Evolutionary conservation across 163 green algal species (phyloP), one percentile per base, ranked within the genome.

Genomic region (Smithsoniella earleae): DNA sequence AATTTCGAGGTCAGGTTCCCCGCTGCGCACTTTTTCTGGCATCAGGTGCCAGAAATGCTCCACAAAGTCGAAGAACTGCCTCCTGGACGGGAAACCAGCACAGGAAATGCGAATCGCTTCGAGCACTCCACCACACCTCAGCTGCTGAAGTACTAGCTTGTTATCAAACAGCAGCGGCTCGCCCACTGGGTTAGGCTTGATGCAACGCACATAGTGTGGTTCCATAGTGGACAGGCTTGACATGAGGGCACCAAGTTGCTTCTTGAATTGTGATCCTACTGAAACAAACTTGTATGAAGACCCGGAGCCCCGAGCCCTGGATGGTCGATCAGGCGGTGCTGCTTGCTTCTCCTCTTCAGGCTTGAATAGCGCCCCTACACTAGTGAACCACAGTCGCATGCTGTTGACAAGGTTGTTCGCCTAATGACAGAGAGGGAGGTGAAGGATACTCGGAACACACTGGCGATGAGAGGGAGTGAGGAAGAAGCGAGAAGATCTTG

Each of bases 161-260:
- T 89, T 89, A 76, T 97, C 92, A 83, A 97, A 97, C 46, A 81
- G 73, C 38, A 78, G 81, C 2, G 92, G 85, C 81, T 84, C 80
- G 83, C 91, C 91, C 36, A 74, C 40, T 8, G 75, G 73, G 86
- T 97, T 97, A 66, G 94, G 94, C 85, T 99, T 99, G 82, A 99
- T 96, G 85, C 94, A 99, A 76, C 94, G 91, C 54, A 99, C 89
- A 84, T 98, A 99, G 84, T 98, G 94, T 30, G 94, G 94, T 82
- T 97, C 86, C 82, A 95, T 98, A n/a, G 76, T 75, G 78, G 88
- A 80, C 77, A 97, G 82, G 36, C 87, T 85, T 31, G 77, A 66
- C 93, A 97, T 97, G 3, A 98, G 87, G 43, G 93, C 90, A 0
- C 64, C 80, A 58, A 98, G 84, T 86, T 97, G 90, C 75, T 87